These are phyloP conservation scores for Daedaleopsis nitida DNA, from an alignment of 768 basidiomycete genomes.

Conservation along the genomic window DNA sequence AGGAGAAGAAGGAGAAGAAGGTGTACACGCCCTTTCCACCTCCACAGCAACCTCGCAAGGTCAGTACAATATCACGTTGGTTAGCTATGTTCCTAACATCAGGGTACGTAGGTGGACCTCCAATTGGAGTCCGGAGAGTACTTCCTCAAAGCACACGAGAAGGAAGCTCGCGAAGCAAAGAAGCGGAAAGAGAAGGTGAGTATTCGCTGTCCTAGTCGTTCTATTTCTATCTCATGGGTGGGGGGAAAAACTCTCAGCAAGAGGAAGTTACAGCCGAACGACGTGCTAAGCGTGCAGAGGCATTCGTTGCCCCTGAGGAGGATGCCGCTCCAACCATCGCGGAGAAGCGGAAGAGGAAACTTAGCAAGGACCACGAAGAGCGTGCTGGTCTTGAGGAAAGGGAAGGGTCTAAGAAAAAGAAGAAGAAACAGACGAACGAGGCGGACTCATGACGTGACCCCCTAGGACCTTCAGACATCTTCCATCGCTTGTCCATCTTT, in stretches of 20 bases:
- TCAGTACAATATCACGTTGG: constrained; percentile 33
- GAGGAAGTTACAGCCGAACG: constrained; percentile 68
- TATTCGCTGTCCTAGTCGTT: constrained; percentile 1
- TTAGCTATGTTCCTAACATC: background rate
- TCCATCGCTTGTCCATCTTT: background rate
- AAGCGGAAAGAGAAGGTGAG: constrained; percentile 75
- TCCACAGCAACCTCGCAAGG: constrained; percentile 90
- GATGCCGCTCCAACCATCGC: constrained; percentile 69
- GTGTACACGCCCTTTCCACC: constrained; percentile 99
- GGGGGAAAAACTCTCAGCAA: constrained; percentile 68
- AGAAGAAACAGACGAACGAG: constrained; percentile 45
- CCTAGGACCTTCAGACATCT: background rate
- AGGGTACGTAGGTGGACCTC: constrained; percentile 67
- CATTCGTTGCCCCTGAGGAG: constrained; percentile 88
- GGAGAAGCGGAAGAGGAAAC: constrained; percentile 67
- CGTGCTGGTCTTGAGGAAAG: constrained; percentile 37
- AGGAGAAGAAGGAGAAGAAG: constrained; percentile 73
- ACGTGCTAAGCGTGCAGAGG: constrained; percentile 81
- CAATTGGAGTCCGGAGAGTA: constrained; percentile 98
- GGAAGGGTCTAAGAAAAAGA: constrained; percentile 37
- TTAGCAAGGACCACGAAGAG: constrained; percentile 36
- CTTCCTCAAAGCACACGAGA: constrained; percentile 92
- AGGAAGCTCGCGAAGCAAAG: constrained; percentile 71
- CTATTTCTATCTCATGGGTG: background rate
- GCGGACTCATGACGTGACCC: constrained; percentile 15